Conservation (phyloP, 768 basidiomycete species). For the Russula sp. region DNA sequence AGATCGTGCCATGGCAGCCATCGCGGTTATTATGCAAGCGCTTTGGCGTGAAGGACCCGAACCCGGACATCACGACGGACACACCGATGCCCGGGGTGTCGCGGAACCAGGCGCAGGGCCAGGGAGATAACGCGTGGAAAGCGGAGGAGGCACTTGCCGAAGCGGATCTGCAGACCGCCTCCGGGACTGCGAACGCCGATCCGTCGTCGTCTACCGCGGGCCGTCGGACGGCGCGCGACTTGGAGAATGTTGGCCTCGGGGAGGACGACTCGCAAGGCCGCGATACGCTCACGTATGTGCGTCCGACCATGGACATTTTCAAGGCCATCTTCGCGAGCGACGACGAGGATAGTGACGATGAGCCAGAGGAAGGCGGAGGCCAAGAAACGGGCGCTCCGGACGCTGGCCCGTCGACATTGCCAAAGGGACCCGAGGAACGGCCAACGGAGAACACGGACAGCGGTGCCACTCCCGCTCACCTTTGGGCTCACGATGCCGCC, state of each 20-base stretch:
- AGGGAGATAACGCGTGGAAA: conserved; percentile 10
- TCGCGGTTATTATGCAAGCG: conserved; percentile 85
- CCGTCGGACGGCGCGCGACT: conserved; percentile 36
- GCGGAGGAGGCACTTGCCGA: conserved; percentile 23
- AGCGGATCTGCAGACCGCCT: conserved; percentile 16
- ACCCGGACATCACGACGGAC: conserved; percentile 46
- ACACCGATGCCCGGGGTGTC: conserved; percentile 23
- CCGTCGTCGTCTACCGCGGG: conserved; percentile 1
- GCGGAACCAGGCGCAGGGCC: background rate
- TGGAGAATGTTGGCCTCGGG: conserved; percentile 83
- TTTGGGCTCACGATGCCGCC: conserved; percentile 10
- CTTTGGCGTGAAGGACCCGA: conserved; percentile 87
- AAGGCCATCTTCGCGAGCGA: conserved; percentile 98
- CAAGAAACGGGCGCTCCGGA: conserved; percentile 5
- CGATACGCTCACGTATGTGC: conserved; percentile 82
- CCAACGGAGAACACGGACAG: background rate
- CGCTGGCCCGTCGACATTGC: background rate
- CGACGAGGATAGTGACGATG: conserved; percentile 79
- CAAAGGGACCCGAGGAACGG: background rate
- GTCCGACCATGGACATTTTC: conserved; percentile 89
- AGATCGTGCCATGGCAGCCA: conserved; percentile 70
- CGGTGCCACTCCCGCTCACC: conserved; percentile 12
- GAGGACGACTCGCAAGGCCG: conserved; percentile 87
- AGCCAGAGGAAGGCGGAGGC: conserved; percentile 37
- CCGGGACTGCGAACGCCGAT: background rate